Base-by-base conservation (phyloP, 2,329 filamentous ascomycete genomes). In the Ustulina deusta region DNA sequence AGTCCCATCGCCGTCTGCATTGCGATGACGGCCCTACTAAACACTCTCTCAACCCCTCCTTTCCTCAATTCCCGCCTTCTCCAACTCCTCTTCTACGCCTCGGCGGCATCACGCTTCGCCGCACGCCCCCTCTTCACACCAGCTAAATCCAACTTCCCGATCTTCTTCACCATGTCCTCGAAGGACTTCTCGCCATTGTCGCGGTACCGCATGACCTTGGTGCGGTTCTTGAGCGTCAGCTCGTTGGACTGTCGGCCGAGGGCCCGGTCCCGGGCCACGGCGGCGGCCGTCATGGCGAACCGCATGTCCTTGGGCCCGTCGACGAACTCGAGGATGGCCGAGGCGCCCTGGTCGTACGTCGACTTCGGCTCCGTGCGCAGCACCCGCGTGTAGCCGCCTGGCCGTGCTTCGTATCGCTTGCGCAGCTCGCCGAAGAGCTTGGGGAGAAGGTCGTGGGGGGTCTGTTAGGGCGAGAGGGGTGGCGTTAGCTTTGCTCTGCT, bases 321-420 rank as follows among this genome's bases (percentile, higher is more conserved):
- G 69, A 99, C 94, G 36, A 99, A 88, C 82, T 98, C 94, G 55
- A 99, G 90, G 71, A 99, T 94, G 25, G 96, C 95, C 38, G 91
- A 94, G 71, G 90, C 88, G 9, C 93, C 95, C 82, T 97, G 93
- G 80, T 98, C 95, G 79, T 85, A 85, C 76, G 88, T 87, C 80
- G 95, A 93, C 75, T 92, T 88, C 65, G 96, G 92, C 81, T 98
- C 95, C 72, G 97, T 94, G 73, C 94, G 93, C 55, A 97, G 89
- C 11, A 99, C 93, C 49, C 96, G 93, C 20, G 96, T 99, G 85
- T 98, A 99, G 63, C 96, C 96, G 70, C 96, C 96, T 1, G 92
- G 92, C 56, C 96, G 89, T 61, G 85, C 78, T 52, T 86, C 83
- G 82, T 98, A 99, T 74, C 96, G 92, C 78, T 90, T 83, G 73